Evolutionary conservation across 2,329 filamentous ascomycete species (phyloP).

Genomic region (Fusarium clavum): DNA sequence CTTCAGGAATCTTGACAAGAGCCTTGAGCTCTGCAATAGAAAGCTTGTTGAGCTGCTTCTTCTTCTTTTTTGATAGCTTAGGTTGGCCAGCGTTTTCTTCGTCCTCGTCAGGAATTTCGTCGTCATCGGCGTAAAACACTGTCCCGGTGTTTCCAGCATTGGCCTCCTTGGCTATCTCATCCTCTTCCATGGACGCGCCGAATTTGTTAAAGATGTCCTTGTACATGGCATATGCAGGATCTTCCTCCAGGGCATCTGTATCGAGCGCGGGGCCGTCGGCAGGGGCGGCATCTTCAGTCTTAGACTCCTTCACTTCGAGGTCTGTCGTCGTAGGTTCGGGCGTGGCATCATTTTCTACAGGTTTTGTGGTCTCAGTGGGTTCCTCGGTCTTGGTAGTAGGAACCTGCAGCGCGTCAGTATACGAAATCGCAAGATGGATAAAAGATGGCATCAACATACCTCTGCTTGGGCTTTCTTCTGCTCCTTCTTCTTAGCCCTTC

Average conservation of each 20-base stretch:
- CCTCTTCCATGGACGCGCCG: conserved; percentile 71
- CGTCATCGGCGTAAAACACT: conserved; percentile 84
- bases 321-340: conserved; percentile 50
- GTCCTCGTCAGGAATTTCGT: conserved; percentile 87
- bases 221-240: conserved; percentile 86
- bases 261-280: conserved; percentile 67
- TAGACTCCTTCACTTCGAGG: conserved; percentile 55
- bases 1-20: conserved; percentile 87
- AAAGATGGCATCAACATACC: conserved; percentile 50
- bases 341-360: conserved; percentile 50
- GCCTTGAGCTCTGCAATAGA: conserved; percentile 97
- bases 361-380: conserved; percentile 35
- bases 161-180: conserved; percentile 72
- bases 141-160: conserved; percentile 83
- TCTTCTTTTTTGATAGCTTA: conserved; percentile 93
- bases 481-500: conserved; percentile 94
- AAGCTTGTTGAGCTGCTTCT: conserved; percentile 90
- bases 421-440: not conserved
- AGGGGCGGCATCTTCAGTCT: conserved; percentile 51
- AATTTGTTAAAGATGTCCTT: conserved; percentile 87
- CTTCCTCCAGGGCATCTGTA: conserved; percentile 68
- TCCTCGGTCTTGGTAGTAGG: conserved; percentile 33
- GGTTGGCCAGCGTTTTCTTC: conserved; percentile 73
- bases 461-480: conserved; percentile 76
- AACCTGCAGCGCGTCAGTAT: conserved; percentile 41